A percentile compares a stretch with the other conserved stretches of the same genome.
Conservation (phyloP, 257 asterid genomes). For the Solanum virginianum region DNA sequence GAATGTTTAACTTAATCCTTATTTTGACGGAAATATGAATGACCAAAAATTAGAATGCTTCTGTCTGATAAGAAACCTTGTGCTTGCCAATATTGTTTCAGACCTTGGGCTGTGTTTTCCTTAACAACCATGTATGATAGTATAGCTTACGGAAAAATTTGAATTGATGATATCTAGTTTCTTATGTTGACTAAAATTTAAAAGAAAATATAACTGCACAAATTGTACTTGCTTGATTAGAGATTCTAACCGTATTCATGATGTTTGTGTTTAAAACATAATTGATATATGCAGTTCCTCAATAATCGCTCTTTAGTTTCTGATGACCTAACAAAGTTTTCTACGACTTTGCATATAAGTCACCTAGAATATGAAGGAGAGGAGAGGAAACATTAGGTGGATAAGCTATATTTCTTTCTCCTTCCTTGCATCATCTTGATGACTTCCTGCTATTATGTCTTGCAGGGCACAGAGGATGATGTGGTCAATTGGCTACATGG, state of each 20-base stretch:
- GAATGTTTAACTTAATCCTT: neutral
- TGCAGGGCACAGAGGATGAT: constrained; percentile 95
- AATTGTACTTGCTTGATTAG: neutral
- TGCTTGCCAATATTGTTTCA: neutral
- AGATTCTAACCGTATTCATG: neutral
- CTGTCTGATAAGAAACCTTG: neutral
- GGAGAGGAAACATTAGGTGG: neutral
- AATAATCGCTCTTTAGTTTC: neutral
- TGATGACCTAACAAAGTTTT: neutral
- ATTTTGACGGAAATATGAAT: too few species aligned
- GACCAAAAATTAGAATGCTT: too few species aligned
- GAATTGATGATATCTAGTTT: neutral
- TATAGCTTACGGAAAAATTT: neutral
- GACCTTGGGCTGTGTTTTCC: neutral
- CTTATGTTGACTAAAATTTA: neutral
- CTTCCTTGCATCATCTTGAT: neutral
- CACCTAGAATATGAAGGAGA: neutral
- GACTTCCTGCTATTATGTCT: neutral
- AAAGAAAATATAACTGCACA: neutral
- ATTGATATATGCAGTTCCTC: neutral
- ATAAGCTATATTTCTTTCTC: neutral
- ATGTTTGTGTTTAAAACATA: neutral
- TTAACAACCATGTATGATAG: neutral
- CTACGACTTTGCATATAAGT: neutral
- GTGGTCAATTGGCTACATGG: constrained; percentile 94